These are phyloP conservation scores for Backusella sp. DNA, from an alignment of 192 early-diverging fungal genomes.

Conservation along the genomic window DNA sequence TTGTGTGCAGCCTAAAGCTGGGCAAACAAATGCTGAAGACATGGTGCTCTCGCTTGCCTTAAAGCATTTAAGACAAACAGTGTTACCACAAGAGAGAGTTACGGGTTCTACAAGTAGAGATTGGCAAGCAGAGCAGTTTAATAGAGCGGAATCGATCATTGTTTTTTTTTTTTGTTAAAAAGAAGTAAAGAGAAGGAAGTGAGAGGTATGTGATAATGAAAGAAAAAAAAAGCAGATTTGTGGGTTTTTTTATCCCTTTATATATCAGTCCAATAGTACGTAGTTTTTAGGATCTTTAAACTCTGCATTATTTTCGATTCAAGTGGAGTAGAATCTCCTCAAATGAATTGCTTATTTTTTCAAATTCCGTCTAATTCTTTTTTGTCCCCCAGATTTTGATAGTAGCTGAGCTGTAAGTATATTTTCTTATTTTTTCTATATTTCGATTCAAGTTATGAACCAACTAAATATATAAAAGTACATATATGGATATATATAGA, in stretches of 20 bases:
- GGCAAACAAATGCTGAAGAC: constrained; percentile 6
- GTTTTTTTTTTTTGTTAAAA: background rate
- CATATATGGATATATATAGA: background rate
- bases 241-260: background rate
- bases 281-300: constrained; percentile 2
- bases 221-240: background rate
- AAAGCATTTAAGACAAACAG: constrained; percentile 7
- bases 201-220: background rate
- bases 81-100: constrained; percentile 19
- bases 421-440: background rate
- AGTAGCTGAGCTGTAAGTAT: background rate
- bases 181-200: background rate
- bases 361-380: background rate
- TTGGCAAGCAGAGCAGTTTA: constrained; percentile 17
- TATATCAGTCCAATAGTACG: background rate
- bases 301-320: constrained; percentile 9
- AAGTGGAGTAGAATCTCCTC: constrained; percentile 4
- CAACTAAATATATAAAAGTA: background rate
- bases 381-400: background rate
- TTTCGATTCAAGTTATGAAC: background rate
- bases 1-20: background rate
- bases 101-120: background rate
- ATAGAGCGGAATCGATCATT: background rate
- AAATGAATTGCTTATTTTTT: background rate
- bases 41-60: background rate